phyloP scores from a whole-genome alignment of 257 asterid species.

The Ajuga chamaepitys region DNA sequence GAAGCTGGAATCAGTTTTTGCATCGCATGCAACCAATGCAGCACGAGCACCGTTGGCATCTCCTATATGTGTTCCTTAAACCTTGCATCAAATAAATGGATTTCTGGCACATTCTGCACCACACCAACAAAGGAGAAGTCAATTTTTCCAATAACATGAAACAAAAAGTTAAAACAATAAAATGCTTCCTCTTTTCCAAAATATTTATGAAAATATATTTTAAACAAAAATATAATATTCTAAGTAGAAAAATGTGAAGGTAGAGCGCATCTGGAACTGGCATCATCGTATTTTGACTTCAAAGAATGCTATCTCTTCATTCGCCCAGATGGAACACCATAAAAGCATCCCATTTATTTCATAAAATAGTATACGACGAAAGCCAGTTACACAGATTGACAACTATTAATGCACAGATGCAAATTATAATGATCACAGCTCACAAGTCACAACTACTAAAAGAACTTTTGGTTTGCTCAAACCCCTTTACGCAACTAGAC shows the following conservation, averaged over 20 bases:
- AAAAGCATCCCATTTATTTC: not conserved
- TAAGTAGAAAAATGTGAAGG: not conserved
- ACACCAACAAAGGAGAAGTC: constrained; percentile 11
- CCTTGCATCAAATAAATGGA: constrained; percentile 74
- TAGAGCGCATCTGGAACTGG: not conserved
- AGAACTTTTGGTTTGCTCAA: not conserved
- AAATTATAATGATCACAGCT: not conserved
- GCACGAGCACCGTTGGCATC: constrained; percentile 59
- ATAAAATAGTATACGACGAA: not conserved
- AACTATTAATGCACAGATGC: not conserved
- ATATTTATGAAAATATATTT: not conserved
- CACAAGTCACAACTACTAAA: not conserved
- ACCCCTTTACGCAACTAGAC: not conserved
- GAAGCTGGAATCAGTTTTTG: constrained; percentile 47
- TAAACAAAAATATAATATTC: not conserved
- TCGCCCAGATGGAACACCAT: not conserved
- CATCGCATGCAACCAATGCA: constrained; percentile 40
- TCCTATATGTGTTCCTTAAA: constrained; percentile 79
- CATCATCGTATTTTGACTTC: not conserved
- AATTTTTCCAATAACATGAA: constrained; percentile 7
- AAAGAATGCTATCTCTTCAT: not conserved
- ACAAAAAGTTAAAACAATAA: not conserved
- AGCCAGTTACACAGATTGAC: not conserved
- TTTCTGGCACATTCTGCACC: constrained; percentile 62
- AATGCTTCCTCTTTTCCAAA: not conserved